Evolutionary conservation across 495 filamentous ascomycete genomes (phyloP).

Genomic region (Penicillium bovifimosum): DNA sequence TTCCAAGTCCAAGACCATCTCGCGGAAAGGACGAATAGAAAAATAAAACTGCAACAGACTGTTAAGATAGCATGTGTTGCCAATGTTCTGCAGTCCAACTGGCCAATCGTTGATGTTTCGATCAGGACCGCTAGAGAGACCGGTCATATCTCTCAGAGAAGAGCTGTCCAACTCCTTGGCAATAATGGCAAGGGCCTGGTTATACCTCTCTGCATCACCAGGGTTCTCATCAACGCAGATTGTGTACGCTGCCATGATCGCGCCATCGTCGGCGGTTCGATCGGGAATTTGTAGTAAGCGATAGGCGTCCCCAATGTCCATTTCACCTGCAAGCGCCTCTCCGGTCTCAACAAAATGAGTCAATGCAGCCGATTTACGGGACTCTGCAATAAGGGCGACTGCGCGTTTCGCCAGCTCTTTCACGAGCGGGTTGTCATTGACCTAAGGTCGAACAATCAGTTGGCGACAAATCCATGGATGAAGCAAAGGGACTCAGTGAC

Average conservation of each 20-base stretch:
- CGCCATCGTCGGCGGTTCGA: conserved; percentile 44
- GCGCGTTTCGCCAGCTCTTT: conserved; percentile 49
- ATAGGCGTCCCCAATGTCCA: conserved; percentile 56
- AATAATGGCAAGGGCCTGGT: conserved; percentile 45
- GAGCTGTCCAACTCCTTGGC: conserved; percentile 44
- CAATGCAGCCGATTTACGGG: conserved; percentile 49
- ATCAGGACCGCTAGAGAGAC: conserved; percentile 28
- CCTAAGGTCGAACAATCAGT: conserved; percentile 13
- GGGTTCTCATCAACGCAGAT: conserved; percentile 47
- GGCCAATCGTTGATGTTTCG: conserved; percentile 52
- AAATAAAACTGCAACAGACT: conserved; percentile 95
- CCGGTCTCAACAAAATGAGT: conserved; percentile 53
- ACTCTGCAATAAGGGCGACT: conserved; percentile 50
- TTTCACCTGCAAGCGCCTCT: conserved; percentile 44
- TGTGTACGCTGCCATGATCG: conserved; percentile 47
- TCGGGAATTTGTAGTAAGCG: conserved; percentile 50
- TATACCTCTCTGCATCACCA: conserved; percentile 41
- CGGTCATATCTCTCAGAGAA: conserved; percentile 35
- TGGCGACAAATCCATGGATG: background rate
- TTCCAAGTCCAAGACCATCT: conserved; percentile 72
- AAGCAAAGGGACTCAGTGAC: background rate
- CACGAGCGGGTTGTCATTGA: conserved; percentile 44
- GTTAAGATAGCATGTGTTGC: conserved; percentile 97
- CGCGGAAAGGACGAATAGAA: conserved; percentile 73
- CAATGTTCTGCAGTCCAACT: conserved; percentile 84